Evolutionary conservation across 208 protist genomes (phyloP), one percentile per base, ranked within the genome.

Genomic region (Acanthamoeba lenticulata): DNA sequence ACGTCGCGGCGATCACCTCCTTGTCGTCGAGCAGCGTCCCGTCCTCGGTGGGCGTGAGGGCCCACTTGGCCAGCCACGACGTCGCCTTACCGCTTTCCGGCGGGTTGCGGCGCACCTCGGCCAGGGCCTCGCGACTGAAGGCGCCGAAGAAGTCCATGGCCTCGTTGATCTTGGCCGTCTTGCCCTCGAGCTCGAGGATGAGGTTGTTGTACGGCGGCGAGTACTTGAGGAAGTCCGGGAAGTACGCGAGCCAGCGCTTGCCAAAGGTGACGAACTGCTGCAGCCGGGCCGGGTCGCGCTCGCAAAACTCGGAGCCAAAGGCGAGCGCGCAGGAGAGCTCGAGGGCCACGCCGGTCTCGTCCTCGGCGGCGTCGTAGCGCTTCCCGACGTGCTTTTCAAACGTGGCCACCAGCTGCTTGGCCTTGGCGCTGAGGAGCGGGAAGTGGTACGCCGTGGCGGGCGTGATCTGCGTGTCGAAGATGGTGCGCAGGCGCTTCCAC

Each of bases 141-240:
- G 29, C 5, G 62, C 62, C 62, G 62, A 72, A 38, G 62, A 72
- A 72, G 62, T 72, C 62, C 62, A 72, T 72, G 62, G 62, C 62
- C 27, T 72, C 34, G 27, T 72, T 72, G 62, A 72, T 72, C 62
- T 72, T 72, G 34, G 29, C 21, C 27, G 62, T 72, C 62, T 72
- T 72, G 62, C 62, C 62, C 62, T 40, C 11, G 62, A 72, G 27
- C 62, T 32, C 11, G 29, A 72, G 62, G 62, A 72, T 72, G 9
- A 29, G 62, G 62, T 72, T 72, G 62, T 72, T 72, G 62, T 72
- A 72, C 9, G 62, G 62, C 62, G 62, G 62, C 62, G 62, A 13
- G 62, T 72, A 72, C 62, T 32, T 32, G 62, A 72, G 27, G 62
- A 72, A 72, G 29, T 72, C 62, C 9, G 29, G 29, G 62, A 72